phyloP scores from a whole-genome alignment of 75 land plant species.

The Pinus albicaulis region DNA sequence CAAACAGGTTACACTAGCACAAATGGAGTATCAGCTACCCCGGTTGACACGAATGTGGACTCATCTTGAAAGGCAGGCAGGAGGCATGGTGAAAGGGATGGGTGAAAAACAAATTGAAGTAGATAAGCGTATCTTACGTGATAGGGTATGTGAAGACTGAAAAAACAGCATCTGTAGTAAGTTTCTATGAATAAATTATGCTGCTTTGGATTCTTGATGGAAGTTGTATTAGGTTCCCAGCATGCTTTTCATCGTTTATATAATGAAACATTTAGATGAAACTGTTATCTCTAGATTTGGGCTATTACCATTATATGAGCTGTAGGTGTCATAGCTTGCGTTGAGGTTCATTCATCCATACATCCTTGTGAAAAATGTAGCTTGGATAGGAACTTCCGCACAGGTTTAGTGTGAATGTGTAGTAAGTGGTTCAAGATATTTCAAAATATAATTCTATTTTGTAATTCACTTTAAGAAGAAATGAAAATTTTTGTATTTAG shows the following conservation, averaged over 20 bases:
- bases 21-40: slow-evolving; percentile 94
- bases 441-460: too few relatives aligned
- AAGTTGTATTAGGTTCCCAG: background rate
- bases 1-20: slow-evolving; percentile 83
- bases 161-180: background rate
- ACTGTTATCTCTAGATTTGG: background rate
- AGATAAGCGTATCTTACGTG: slow-evolving; percentile 92
- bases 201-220: background rate
- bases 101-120: slow-evolving; percentile 99
- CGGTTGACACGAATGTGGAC: slow-evolving; percentile 93
- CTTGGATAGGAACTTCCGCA: too few relatives aligned
- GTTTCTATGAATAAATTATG: background rate
- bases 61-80: slow-evolving; percentile 95
- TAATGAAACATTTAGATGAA: background rate
- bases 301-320: background rate
- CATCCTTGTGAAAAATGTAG: too few relatives aligned
- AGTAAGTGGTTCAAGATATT: too few relatives aligned
- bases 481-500: too few relatives aligned
- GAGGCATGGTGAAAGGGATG: slow-evolving; percentile 97
- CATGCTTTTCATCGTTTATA: background rate
- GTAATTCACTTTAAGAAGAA: too few relatives aligned
- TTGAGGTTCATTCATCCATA: too few relatives aligned
- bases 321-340: background rate
- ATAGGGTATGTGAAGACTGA: slow-evolving; percentile 42
- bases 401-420: too few relatives aligned